These are phyloP conservation scores for Gelatoporia subvermispora DNA, from an alignment of 768 basidiomycete species.

Conservation along the genomic window DNA sequence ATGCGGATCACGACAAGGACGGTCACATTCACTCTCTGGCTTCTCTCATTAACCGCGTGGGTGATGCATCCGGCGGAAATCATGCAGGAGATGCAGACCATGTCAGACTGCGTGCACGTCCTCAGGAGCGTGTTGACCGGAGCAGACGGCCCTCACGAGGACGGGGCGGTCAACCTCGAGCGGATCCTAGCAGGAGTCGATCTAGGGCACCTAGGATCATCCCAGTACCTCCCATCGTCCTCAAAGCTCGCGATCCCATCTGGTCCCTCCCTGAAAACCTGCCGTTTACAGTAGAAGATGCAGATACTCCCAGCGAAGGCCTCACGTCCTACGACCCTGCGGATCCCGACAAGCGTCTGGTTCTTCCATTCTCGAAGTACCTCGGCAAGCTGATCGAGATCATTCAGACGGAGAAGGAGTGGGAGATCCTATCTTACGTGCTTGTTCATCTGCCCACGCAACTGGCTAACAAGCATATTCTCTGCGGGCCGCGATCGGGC, in stretches of 20 bases:
- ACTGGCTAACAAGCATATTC: constrained; percentile 91
- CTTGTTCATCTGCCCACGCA: constrained; percentile 89
- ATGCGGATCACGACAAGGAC: constrained; percentile 48
- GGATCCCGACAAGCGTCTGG: constrained; percentile 32
- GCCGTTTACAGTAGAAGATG: constrained; percentile 48
- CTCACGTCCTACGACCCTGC: constrained; percentile 61
- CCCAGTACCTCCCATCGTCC: constrained; percentile 13
- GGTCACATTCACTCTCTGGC: constrained; percentile 57
- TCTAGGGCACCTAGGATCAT: constrained; percentile 44
- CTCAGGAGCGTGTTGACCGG: constrained; percentile 43
- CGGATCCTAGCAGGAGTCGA: constrained; percentile 53
- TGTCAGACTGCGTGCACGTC: constrained; percentile 43
- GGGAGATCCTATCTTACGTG: constrained; percentile 92
- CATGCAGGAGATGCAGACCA: constrained; percentile 27
- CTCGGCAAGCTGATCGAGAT: constrained; percentile 58
- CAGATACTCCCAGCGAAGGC: constrained; percentile 62
- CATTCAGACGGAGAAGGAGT: constrained; percentile 72
- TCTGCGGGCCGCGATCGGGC: constrained; percentile 85
- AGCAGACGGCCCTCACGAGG: constrained; percentile 48
- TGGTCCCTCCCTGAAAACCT: constrained; percentile 70
- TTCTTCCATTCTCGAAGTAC: constrained; percentile 75
- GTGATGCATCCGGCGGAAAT: constrained; percentile 16
- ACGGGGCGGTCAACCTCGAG: constrained; percentile 39
- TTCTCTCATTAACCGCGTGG: constrained; percentile 53
- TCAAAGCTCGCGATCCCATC: constrained; percentile 41